Percentiles rank a stretch among this genome's conserved stretches.
Conservation (phyloP, 768 basidiomycete genomes). For the Coprinopsis marcescibilis region DNA sequence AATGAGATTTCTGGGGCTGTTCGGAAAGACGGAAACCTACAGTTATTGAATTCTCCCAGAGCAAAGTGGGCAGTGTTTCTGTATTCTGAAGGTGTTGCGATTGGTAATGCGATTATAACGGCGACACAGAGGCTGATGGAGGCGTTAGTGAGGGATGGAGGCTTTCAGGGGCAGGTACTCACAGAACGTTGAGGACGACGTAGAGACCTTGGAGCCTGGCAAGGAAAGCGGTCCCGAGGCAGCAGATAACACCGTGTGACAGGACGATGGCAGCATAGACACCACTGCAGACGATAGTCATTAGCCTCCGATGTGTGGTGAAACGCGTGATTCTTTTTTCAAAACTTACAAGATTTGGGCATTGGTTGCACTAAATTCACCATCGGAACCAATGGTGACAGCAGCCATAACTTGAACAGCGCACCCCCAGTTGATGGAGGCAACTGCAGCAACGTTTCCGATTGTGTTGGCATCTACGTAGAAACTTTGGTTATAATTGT, state of each 20-base stretch:
- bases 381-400: conserved; percentile 46
- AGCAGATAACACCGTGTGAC: conserved; percentile 59
- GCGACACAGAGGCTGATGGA: conserved; percentile 48
- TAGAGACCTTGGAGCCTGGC: conserved; percentile 70
- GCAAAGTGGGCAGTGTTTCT: conserved; percentile 58
- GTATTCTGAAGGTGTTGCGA: conserved; percentile 51
- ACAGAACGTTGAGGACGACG: conserved; percentile 65
- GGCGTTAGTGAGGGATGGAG: background rate
- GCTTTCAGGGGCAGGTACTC: conserved; percentile 18
- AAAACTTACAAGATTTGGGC: conserved; percentile 40
- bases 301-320: no score
- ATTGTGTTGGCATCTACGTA: conserved; percentile 44
- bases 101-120: conserved; percentile 65
- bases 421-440: conserved; percentile 63
- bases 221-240: conserved; percentile 57
- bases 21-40: conserved; percentile 25
- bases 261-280: conserved; percentile 59
- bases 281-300: no score
- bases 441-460: conserved; percentile 43
- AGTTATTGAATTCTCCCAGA: conserved; percentile 55
- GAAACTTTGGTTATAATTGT: background rate
- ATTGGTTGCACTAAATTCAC: conserved; percentile 34
- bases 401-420: conserved; percentile 64
- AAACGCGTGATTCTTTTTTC: background rate
- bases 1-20: background rate